phyloP scores from a whole-genome alignment of 495 filamentous ascomycete species.

The Penicilliopsis zonata region DNA sequence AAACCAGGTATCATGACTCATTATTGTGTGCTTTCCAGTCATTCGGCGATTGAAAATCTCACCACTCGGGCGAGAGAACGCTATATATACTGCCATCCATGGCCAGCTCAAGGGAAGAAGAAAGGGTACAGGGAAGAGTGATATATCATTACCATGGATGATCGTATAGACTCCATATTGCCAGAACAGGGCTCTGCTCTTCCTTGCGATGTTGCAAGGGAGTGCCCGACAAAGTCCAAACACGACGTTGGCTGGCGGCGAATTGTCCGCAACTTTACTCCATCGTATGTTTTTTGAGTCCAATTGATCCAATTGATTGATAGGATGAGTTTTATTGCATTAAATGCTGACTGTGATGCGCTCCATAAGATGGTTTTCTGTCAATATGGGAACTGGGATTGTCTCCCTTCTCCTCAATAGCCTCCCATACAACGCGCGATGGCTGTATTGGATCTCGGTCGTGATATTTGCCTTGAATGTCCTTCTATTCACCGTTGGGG shows the following conservation, averaged over 20 bases:
- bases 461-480: constrained; percentile 44
- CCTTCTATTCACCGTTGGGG: constrained; percentile 29
- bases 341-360: background rate
- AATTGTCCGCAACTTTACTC: background rate
- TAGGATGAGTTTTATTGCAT: background rate
- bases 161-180: too few species aligned
- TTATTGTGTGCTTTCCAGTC: too few species aligned
- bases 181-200: constrained; percentile 1
- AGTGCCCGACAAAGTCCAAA: constrained; percentile 34
- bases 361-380: constrained; percentile 2
- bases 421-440: constrained; percentile 41
- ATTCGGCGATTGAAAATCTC: too few species aligned
- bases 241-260: background rate
- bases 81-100: too few species aligned
- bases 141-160: too few species aligned
- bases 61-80: too few species aligned
- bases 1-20: too few species aligned
- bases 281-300: background rate
- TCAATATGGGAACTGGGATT: constrained; percentile 57
- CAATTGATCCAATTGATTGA: background rate
- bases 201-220: too few species aligned
- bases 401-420: constrained; percentile 46
- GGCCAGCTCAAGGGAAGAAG: too few species aligned
- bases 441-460: constrained; percentile 42
- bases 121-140: too few species aligned